Evolutionary conservation across 768 basidiomycete species (phyloP).

Genomic region (Mycena filopes): DNA sequence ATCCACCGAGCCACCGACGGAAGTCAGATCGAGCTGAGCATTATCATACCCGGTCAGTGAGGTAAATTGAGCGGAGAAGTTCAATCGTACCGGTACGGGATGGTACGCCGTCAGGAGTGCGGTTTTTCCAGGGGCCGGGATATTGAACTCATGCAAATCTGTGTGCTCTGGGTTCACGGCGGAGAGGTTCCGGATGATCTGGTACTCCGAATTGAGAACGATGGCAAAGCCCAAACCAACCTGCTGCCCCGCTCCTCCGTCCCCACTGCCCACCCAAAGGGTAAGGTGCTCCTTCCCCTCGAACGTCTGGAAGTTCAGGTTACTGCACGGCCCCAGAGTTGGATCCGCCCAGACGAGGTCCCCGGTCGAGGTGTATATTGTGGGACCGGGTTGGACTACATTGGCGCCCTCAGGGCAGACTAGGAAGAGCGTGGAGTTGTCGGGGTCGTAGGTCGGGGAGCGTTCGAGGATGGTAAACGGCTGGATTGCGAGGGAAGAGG

Average conservation of each 20-base stretch:
- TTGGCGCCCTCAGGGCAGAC: neutral
- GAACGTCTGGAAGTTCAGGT: conserved; percentile 22
- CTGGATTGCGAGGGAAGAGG: conserved; percentile 19
- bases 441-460: conserved; percentile 8
- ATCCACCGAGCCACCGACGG: conserved; percentile 10
- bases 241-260: conserved; percentile 1
- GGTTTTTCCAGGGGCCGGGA: conserved; percentile 2
- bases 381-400: conserved; percentile 11
- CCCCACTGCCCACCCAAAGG: conserved; percentile 16
- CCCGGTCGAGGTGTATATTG: conserved; percentile 17
- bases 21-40: conserved; percentile 4
- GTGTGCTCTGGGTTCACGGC: conserved; percentile 5
- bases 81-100: conserved; percentile 7
- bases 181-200: conserved; percentile 13
- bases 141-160: conserved; percentile 21
- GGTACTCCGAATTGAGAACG: conserved; percentile 9
- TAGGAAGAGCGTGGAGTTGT: conserved; percentile 24
- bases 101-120: conserved; percentile 18
- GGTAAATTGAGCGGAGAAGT: neutral
- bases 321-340: neutral
- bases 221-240: conserved; percentile 4
- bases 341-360: conserved; percentile 26
- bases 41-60: neutral
- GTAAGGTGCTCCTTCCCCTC: conserved; percentile 17
- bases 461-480: conserved; percentile 17